Evolutionary conservation across 129 eudicot genomes (phyloP), one percentile per base, ranked within the genome.

Genomic region (Pittosporum tobira): DNA sequence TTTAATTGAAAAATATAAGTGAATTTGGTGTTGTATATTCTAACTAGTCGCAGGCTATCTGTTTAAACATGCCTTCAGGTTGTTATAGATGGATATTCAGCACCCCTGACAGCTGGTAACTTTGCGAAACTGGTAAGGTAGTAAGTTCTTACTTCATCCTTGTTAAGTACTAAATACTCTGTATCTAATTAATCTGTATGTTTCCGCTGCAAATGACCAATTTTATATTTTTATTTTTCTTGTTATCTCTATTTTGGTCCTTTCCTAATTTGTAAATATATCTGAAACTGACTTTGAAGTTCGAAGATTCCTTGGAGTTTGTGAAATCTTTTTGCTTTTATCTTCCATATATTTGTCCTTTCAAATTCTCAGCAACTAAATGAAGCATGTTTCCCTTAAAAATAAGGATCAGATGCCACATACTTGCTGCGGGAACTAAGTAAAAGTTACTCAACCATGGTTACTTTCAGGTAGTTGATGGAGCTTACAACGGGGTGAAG

Each of bases 51-150:
- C n/a, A n/a, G n/a, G n/a, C 56, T 4, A 45, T 40, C 58, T 62
- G 61, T 9, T 52, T 50, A 36, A 61, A 21, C 66, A 60, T 75
- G 57, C 59, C 26, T 68, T 46, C 73, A 91, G 99, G 94, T 87
- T 61, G 96, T 87, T 23, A 48, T 91, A 72, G 99, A 91, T 77
- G 99, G 99, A 40, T 91, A 83, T 70, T 91, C 99, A 19, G 99
- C 99, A 27, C 99, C 99, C 48, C 70, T 91, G 51, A 91, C 99
- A 18, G 76, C 99, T 18, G 99, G 99, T 62, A 91, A 91, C 66
- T 81, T 87, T 59, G 99, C 94, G 44, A 86, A 91, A 87, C 84
- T 91, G 99, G 99, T 91, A 91, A 91, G 96, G 96, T 86, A 83
- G 83, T 73, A 76, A 59, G 77, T 55, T 59, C 59, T 52, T 72